These are phyloP conservation scores for Leccinellum luteum DNA, from an alignment of 768 basidiomycete species.

Conservation along the genomic window DNA sequence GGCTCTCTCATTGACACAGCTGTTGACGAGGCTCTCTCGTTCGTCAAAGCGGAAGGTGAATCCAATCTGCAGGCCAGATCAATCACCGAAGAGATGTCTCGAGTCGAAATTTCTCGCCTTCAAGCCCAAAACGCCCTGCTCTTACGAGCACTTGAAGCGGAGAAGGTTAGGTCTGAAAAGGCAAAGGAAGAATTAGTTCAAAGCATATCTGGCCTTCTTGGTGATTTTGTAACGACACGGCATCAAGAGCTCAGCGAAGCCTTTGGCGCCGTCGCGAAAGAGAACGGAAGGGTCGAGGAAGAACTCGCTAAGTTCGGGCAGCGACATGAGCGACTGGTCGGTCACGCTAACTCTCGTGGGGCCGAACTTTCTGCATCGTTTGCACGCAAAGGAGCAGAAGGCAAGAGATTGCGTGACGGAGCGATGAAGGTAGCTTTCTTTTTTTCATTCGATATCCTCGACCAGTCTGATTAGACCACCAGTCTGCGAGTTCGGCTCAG, in stretches of 20 bases:
- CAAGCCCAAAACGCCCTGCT: conserved; percentile 71
- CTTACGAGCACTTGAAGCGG: conserved; percentile 56
- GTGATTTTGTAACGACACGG: conserved; percentile 65
- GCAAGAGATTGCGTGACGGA: conserved; percentile 54
- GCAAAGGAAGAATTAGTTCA: conserved; percentile 74
- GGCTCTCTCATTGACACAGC: conserved; percentile 59
- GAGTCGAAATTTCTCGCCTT: conserved; percentile 57
- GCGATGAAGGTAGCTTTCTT: conserved; percentile 50
- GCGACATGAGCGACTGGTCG: conserved; percentile 48
- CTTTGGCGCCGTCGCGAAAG: conserved; percentile 49
- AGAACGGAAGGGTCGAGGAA: conserved; percentile 55
- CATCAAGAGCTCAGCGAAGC: conserved; percentile 63
- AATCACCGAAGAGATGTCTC: conserved; percentile 45
- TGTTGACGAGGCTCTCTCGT: conserved; percentile 53
- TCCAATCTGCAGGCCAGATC: conserved; percentile 48
- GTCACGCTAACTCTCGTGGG: conserved; percentile 40
- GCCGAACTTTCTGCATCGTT: conserved; percentile 40
- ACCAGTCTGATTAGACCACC: conserved; percentile 12
- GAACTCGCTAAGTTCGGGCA: conserved; percentile 46
- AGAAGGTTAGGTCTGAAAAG: conserved; percentile 62
- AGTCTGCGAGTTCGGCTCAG: conserved; percentile 44
- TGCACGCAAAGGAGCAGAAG: conserved; percentile 47
- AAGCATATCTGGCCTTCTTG: conserved; percentile 68
- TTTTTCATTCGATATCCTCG: neutral
- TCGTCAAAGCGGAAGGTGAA: conserved; percentile 54